Base-by-base conservation (phyloP, 306 rosid species). In the Lathyrus oleraceus region DNA sequence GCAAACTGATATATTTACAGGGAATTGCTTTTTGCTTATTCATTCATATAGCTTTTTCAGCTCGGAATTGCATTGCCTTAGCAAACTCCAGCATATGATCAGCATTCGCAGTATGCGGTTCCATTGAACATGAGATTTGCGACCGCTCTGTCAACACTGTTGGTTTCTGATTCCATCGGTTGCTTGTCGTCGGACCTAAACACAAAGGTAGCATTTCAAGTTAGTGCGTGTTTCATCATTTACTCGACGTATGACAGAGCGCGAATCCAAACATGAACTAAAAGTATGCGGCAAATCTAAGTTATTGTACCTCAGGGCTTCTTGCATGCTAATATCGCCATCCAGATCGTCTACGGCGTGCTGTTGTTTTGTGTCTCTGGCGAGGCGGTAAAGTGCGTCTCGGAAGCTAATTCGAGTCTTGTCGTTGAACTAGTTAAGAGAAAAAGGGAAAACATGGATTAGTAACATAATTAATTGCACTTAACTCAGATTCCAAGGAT, bases 381-480 rank as follows among this genome's bases (percentile, higher is more conserved):
- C 97, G 43, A 91, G 92, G 49, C 97, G 97, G 81, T 81, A 88
- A 10, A 91, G 75, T 67, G 97, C 80, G 72, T 91, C 95, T 12
- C 95, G 95, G 73, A 88, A 81, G 78, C 86, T 72, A 21, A 88
- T 74, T 8, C 95, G 87, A 44, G 92, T 86, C 61, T 80, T 86
- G 62, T 80, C 86, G 10, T 77, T 69, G 64, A 88, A 76, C 97
- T 91, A 76, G 35, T 52, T 13, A 76, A 38, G 56, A 8, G 13
- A 27, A 62, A 60, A 43, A 70, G 12, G 14, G 35, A 23, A 48
- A 62, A 52, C 73, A n/a, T 39, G 32, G 43, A 11, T 70, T 56
- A 75, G 72, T 32, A 80, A 71, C 30, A 52, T 8, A 17, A 39
- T 25, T 23, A n/a, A n/a, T 35, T 48, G 30, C 21, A 36, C 25